phyloP scores from a whole-genome alignment of 2,329 filamentous ascomycete genomes.

The Oidium heveae region DNA sequence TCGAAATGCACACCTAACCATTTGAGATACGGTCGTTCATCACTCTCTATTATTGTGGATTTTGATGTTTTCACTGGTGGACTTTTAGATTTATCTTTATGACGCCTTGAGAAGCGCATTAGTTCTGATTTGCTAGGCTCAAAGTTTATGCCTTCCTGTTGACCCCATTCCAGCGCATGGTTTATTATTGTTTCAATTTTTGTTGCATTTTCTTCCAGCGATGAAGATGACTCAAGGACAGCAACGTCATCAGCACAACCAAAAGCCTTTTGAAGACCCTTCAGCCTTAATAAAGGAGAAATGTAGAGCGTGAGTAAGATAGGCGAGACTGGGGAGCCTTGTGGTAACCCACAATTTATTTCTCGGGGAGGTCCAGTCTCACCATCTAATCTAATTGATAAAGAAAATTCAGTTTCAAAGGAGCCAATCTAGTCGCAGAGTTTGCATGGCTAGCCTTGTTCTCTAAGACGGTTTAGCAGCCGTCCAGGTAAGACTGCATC shows the following conservation, averaged over 20 bases:
- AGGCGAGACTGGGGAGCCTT: no score
- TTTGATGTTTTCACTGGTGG: not conserved
- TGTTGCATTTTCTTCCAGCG: no score
- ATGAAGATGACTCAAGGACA: no score
- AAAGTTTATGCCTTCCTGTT: not conserved
- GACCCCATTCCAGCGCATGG: no score
- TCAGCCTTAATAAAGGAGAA: no score
- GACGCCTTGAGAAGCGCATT: not conserved
- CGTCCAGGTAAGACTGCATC: not conserved
- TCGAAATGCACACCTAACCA: not conserved
- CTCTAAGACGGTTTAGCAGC: not conserved
- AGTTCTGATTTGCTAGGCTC: not conserved
- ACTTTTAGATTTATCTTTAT: not conserved
- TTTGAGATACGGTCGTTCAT: not conserved
- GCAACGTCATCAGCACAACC: no score
- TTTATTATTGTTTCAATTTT: no score
- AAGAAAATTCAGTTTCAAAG: not conserved
- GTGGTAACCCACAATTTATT: no score
- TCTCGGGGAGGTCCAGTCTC: no score
- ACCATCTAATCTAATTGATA: not conserved
- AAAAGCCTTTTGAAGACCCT: no score
- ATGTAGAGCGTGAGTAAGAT: no score
- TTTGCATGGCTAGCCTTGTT: not conserved
- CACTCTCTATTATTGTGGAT: not conserved
- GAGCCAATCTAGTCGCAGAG: not conserved